Base-by-base conservation (phyloP, 306 rosid species). In the Lathyrus oleraceus region DNA sequence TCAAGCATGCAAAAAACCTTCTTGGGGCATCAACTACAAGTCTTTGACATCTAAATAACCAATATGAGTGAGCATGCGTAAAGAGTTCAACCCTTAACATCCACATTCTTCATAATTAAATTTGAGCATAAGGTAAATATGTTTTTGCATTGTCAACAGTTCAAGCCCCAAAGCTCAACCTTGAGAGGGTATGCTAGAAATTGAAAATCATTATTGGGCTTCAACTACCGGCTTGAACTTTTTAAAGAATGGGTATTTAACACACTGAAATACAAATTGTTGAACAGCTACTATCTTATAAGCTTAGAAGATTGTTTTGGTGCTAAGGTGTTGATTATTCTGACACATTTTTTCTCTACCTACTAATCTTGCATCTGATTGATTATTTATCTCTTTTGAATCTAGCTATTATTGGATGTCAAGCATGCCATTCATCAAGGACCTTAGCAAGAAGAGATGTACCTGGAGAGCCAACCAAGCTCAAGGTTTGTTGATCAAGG, bases 371-470 rank as follows among this genome's bases (percentile, higher is more conserved):
- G 58, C 30, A 52, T 19, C n/a, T 52, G 8, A 19, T 52, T 52
- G 59, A 52, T 52, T 52, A 52, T 20, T 52, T 19, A 20, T 52
- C 30, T 20, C 30, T 10, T 20, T 10, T 20, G 30, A 19, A 52
- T 20, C n/a, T 52, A 52, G 7, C 28, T 52, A 20, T 10, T 7
- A 52, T 32, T 60, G 65, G 23, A 60, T n/a, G 44, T 60, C 65
- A 59, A 59, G 65, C 44, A 59, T 17, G 65, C 4, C 7, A 2
- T 59, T 28, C 65, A 7, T 59, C 42, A 59, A 7, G 43, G 21
- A n/a, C 25, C 27, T 60, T 32, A 32, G 65, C 65, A 60, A 60
- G 8, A 36, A 60, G 23, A 60, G 8, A 38, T 60, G 44, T 60
- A 32, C 16, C 7, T 60, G 42, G 45, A 60, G 45, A 32, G 42